These are phyloP conservation scores for Pyrenochaeta sp. DNA, from an alignment of 2,329 filamentous ascomycete genomes.

Conservation along the genomic window DNA sequence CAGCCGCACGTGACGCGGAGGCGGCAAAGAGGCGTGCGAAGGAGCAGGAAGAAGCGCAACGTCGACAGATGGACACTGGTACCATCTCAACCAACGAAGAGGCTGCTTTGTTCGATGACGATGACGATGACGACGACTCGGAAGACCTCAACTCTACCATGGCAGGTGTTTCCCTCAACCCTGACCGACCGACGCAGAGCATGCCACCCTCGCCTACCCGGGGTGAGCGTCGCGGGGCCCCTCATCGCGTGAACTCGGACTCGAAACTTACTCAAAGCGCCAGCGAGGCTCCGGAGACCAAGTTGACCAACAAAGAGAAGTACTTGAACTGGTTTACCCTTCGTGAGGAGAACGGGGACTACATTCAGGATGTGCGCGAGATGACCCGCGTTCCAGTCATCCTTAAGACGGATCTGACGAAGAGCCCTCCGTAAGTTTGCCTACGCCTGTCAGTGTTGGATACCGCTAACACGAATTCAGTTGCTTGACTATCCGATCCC, in stretches of 20 bases:
- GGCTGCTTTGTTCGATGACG: conserved; percentile 94
- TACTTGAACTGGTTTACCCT: conserved; percentile 90
- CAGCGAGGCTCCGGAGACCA: conserved; percentile 76
- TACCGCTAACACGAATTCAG: conserved; percentile 53
- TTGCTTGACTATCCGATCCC: conserved; percentile 81
- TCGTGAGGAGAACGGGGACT: conserved; percentile 90
- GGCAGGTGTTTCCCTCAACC: conserved; percentile 84
- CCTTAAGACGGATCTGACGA: conserved; percentile 95
- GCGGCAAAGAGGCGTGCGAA: conserved; percentile 81
- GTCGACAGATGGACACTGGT: conserved; percentile 92
- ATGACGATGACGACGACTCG: conserved; percentile 75
- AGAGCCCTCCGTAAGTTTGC: conserved; percentile 95
- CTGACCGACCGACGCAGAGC: conserved; percentile 90
- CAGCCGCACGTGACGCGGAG: conserved; percentile 80
- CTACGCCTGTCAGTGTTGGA: not conserved
- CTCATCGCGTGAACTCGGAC: conserved; percentile 91
- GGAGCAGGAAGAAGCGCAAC: conserved; percentile 88
- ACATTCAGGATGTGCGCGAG: conserved; percentile 97
- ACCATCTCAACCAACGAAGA: conserved; percentile 93
- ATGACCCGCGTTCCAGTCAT: conserved; percentile 98
- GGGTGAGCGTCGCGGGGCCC: conserved; percentile 70
- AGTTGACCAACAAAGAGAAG: conserved; percentile 92
- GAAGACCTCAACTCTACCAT: conserved; percentile 91
- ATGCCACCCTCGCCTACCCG: conserved; percentile 90
- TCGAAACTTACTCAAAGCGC: conserved; percentile 79